Evolutionary conservation across 805 yeast species (phyloP).

Genomic region (Cyberlindnera xishuangbannaensis): DNA sequence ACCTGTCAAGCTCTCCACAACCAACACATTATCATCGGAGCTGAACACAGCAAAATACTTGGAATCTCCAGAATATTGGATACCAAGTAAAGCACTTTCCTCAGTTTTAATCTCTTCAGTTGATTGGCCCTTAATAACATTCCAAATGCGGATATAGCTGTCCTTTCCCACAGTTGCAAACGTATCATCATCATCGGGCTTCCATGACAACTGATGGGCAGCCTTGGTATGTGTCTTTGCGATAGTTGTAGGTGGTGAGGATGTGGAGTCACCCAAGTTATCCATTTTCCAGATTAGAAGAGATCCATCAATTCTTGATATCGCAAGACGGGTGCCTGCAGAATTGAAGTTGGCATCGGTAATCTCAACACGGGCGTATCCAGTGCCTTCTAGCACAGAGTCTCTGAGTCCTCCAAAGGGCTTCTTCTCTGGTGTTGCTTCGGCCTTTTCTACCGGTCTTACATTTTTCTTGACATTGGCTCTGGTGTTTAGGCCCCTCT

Average conservation of each 20-base stretch:
- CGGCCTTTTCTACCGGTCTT: not conserved
- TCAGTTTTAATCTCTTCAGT: conserved; percentile 29
- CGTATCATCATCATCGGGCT: conserved; percentile 38
- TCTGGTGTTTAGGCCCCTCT: not conserved
- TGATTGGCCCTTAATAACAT: conserved; percentile 29
- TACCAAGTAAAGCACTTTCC: conserved; percentile 24
- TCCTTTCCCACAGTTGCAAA: conserved; percentile 48
- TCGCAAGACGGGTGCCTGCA: conserved; percentile 26
- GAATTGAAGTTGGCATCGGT: conserved; percentile 25
- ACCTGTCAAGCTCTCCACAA: conserved; percentile 31
- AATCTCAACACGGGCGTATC: conserved; percentile 8
- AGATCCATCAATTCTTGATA: conserved; percentile 23
- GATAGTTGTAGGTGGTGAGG: conserved; percentile 27
- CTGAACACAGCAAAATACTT: conserved; percentile 39
- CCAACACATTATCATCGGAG: conserved; percentile 30
- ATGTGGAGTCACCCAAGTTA: conserved; percentile 26
- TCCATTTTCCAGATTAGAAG: conserved; percentile 28
- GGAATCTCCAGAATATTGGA: conserved; percentile 33
- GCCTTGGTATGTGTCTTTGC: conserved; percentile 35
- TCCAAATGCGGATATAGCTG: conserved; percentile 42
- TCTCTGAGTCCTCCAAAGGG: too few species aligned
- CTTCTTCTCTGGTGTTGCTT: too few species aligned
- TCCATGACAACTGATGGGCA: conserved; percentile 42
- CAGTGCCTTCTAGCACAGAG: not conserved
- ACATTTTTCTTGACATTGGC: conserved; percentile 2